Evolutionary conservation across 208 protist species (phyloP).

Genomic region (Trichomonas gallinae): DNA sequence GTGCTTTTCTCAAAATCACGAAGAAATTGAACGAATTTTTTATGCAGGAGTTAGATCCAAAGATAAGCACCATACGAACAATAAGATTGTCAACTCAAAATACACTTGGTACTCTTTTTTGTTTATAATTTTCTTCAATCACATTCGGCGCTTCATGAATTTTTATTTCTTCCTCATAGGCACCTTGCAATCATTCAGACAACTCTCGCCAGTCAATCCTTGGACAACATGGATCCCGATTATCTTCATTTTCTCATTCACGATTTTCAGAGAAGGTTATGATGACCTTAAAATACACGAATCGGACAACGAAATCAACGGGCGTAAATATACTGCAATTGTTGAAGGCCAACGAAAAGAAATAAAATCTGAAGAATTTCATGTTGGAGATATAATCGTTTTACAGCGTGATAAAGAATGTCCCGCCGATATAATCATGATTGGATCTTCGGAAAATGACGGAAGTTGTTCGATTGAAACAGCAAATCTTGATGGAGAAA

Average conservation of each 20-base stretch:
- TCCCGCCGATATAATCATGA: slow-evolving; percentile 30
- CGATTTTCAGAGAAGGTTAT: slow-evolving; percentile 19
- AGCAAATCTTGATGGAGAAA: slow-evolving; percentile 27
- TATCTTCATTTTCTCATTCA: background rate
- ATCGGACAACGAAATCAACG: background rate
- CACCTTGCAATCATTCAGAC: background rate
- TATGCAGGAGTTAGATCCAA: background rate
- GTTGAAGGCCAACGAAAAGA: background rate
- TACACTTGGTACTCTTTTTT: background rate
- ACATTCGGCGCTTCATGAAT: background rate
- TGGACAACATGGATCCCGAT: slow-evolving; percentile 12
- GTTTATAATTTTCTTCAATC: background rate
- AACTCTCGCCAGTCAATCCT: background rate
- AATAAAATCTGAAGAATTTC: background rate
- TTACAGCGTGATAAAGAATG: slow-evolving; percentile 5
- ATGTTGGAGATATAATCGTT: slow-evolving; percentile 29
- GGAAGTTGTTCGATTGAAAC: slow-evolving; percentile 27
- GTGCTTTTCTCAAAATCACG: background rate
- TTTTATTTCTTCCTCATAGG: background rate
- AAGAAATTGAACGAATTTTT: background rate
- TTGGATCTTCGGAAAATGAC: background rate
- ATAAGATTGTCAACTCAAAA: background rate
- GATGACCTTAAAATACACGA: slow-evolving; percentile 11
- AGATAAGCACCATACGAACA: background rate
- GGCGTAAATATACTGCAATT: background rate